A percentile compares a stretch with the other conserved stretches of the same genome.
These are phyloP conservation scores for Populus deltoides DNA, from an alignment of 345 rosid species.

Conservation along the genomic window DNA sequence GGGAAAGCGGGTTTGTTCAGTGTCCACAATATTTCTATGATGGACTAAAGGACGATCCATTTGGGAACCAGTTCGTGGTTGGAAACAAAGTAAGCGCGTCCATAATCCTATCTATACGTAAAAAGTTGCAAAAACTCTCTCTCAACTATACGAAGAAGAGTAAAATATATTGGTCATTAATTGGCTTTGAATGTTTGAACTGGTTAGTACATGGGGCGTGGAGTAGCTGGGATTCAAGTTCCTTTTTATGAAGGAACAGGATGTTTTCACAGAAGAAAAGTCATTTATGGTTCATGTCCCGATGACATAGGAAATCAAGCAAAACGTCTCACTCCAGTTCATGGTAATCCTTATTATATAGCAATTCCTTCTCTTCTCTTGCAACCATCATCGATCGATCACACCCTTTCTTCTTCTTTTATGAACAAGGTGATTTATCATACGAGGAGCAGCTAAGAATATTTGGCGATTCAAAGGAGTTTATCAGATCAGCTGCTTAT, in stretches of 20 bases:
- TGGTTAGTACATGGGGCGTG: slow-evolving; percentile 28
- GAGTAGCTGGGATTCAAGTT: slow-evolving; percentile 58
- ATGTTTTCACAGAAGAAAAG: slow-evolving; percentile 57
- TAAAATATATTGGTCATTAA: no score
- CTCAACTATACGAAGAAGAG: neutral
- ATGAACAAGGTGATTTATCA: slow-evolving; percentile 19
- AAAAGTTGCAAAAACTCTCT: neutral
- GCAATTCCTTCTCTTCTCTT: neutral
- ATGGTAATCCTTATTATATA: slow-evolving; percentile 1
- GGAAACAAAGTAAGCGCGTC: slow-evolving; percentile 14
- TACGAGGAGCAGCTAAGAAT: slow-evolving; percentile 18
- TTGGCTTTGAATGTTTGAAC: no score
- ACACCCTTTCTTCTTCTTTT: neutral
- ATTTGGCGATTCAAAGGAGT: slow-evolving; percentile 51
- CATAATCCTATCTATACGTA: neutral
- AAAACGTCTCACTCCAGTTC: slow-evolving; percentile 7
- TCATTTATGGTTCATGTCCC: slow-evolving; percentile 50
- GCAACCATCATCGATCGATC: no score
- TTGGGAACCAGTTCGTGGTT: slow-evolving; percentile 31
- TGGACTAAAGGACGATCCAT: slow-evolving; percentile 33
- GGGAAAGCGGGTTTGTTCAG: slow-evolving; percentile 48
- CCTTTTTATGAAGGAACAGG: slow-evolving; percentile 52
- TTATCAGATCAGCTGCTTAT: slow-evolving; percentile 29
- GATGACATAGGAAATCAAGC: slow-evolving; percentile 21
- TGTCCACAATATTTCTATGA: slow-evolving; percentile 50